Evolutionary conservation across 139 green algal species (phyloP), one percentile per base, ranked within the genome.

Genomic region (Zygnema cylindricum): DNA sequence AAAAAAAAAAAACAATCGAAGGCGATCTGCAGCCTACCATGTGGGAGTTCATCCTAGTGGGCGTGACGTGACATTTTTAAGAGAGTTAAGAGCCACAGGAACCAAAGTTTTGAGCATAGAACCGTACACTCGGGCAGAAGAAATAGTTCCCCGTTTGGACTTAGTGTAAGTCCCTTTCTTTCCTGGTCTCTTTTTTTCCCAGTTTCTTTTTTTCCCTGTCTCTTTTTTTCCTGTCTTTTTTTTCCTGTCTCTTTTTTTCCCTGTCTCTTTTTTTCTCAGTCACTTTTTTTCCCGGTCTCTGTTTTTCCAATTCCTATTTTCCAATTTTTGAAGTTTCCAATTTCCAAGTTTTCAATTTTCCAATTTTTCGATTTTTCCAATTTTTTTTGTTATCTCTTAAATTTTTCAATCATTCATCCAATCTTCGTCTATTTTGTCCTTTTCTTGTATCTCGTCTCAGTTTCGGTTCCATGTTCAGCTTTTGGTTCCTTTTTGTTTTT

Each of bases 1-100:
- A n/a, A n/a, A n/a, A n/a, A n/a, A n/a, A n/a, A n/a, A n/a, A n/a
- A n/a, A n/a, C n/a, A n/a, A n/a, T n/a, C 16, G 77, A 43, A 85
- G 77, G 32, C 69, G 7, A n/a, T 43, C 77, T 16, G n/a, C 43
- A 40, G 81, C 81, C 1, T 86, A 86, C 16, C 81, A 86, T 23
- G 81, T 40, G 2, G 81, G 81, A 7, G 81, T 86, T 38, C 81
- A 86, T 78, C 81, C 81, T 23, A 86, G 81, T 40, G 81, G 81
- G 40, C 43, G 16, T 41, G 81, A 86, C 11, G 81, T 86, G 23
- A 33, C 21, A 21, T 86, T 86, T 23, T 40, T 86, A 11, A 63
- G 81, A 2, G 25, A 16, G 33, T 21, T 86, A 40, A 36, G 43
- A 36, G 36, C 40, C 23, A 36, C 33, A 11, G 38, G 38, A 16